Conservation (phyloP, 768 basidiomycete genomes). For the Leccinum disarticulatum region DNA sequence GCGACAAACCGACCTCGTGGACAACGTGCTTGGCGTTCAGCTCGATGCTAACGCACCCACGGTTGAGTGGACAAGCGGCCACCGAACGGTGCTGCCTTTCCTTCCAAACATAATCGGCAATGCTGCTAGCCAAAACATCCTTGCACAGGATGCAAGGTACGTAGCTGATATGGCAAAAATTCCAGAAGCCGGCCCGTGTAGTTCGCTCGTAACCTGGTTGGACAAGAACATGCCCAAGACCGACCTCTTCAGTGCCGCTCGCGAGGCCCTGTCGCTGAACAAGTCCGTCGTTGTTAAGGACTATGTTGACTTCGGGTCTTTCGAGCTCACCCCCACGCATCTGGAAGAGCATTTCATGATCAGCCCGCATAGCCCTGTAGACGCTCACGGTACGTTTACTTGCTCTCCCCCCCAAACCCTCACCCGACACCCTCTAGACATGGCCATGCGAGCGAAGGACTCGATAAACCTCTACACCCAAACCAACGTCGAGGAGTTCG, state of each 20-base stretch:
- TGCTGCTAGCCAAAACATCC: not conserved
- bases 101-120: not conserved
- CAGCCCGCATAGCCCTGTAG: not conserved
- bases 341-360: not conserved
- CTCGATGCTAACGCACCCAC: not conserved
- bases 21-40: not conserved
- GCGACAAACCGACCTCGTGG: not conserved
- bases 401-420: not conserved
- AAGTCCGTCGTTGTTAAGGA: not conserved
- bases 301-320: not conserved
- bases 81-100: not conserved
- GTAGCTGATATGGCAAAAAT: not conserved
- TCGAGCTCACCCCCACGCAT: not conserved
- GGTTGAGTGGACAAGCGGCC: not conserved
- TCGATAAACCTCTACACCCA: not conserved
- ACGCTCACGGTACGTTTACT: not conserved
- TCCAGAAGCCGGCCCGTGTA: not conserved
- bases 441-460: not conserved
- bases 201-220: not conserved
- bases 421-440: not conserved
- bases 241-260: not conserved
- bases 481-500: not conserved
- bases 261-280: not conserved
- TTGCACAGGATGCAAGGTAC: not conserved
- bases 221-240: not conserved